Evolutionary conservation across 768 basidiomycete species (phyloP), one percentile per base, ranked within the genome.

Genomic region (Tephrocybe rancida): DNA sequence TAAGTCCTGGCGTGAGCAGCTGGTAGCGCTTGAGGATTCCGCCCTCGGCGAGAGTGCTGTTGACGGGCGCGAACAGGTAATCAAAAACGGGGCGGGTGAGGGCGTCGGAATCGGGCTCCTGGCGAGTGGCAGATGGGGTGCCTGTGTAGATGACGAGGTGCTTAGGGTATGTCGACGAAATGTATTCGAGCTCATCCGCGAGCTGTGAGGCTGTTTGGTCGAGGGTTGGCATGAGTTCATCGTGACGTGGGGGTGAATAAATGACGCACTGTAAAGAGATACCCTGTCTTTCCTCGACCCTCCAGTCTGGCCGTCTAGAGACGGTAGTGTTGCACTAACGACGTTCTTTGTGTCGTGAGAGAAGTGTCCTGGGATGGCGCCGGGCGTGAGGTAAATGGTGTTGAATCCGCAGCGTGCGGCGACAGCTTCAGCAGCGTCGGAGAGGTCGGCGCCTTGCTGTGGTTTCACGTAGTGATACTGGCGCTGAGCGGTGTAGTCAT

Each of bases 11-110:
- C 0, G 89, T 90, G 44, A 92, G 80, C 42, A 91, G 78, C 64
- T 91, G 89, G 67, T 91, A 92, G 29, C 76, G 81, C 56, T 84
- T 78, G 24, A 92, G 77, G 50, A 92, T 84, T 9, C 88, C 87
- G 21, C 79, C 82, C 7, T 71, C 64, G 5, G 77, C 67, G 1
- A 75, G 66, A 16, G 75, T 73, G 10, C 72, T 62, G 51, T 77
- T 77, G 47, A 58, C 58, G 11, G 61, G 58, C 16, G 54, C 57
- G 58, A 58, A 21, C 58, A 52, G 38, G 21, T 38, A 60, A 25
- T 55, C 52, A 26, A 58, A 44, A 14, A 56, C 60, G 44, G 61
- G 54, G 14, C 32, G 50, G 44, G 59, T 21, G 49, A 34, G 32
- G 24, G 52, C 50, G 24, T 44, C 50, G 5, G 26, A 18, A 2